Evolutionary conservation across 2,329 filamentous ascomycete species (phyloP).

Genomic region (Calonectria ilicicola): DNA sequence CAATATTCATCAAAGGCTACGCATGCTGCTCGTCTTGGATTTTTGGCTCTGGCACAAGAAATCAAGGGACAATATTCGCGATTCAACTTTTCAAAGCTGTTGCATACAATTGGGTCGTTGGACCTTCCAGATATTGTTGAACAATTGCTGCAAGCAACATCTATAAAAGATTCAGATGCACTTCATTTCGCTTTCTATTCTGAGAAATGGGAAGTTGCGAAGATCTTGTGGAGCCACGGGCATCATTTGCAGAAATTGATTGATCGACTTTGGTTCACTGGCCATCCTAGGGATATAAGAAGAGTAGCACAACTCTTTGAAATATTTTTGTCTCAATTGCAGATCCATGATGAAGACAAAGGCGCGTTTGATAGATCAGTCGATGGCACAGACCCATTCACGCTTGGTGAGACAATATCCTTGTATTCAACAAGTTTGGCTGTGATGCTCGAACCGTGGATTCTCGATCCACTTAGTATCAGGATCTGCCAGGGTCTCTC

Average conservation of each 20-base stretch:
- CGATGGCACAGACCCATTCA: neutral
- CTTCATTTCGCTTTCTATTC: neutral
- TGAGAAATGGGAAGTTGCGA: neutral
- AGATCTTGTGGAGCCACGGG: neutral
- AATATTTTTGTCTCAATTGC: neutral
- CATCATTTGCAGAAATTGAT: neutral
- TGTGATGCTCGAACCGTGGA: neutral
- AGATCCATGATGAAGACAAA: neutral
- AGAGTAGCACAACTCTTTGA: neutral
- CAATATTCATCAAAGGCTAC: neutral
- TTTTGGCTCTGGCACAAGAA: neutral
- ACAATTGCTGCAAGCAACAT: neutral
- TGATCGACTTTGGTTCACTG: neutral
- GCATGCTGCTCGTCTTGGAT: neutral
- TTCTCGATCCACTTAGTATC: neutral
- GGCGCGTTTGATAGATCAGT: neutral
- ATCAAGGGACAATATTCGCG: neutral
- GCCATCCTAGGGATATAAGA: neutral
- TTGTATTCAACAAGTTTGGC: neutral
- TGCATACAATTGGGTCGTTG: neutral
- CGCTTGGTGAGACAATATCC: neutral
- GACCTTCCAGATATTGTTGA: neutral
- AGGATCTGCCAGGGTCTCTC: neutral
- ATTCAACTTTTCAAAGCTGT: neutral
- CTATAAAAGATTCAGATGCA: neutral